Conservation (phyloP, 129 eudicot genomes). For the Erigeron canadensis region DNA sequence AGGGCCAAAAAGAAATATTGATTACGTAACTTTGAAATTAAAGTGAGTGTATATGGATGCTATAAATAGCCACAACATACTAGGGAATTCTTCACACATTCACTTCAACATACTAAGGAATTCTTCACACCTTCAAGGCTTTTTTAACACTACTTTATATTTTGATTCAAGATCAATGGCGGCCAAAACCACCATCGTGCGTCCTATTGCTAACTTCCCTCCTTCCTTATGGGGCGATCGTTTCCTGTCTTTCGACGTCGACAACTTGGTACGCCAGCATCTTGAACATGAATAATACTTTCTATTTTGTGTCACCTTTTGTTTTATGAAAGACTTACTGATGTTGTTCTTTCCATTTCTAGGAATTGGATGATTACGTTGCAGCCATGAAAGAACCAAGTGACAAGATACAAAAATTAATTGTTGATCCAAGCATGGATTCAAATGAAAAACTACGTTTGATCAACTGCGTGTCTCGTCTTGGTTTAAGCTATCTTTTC, state of each 20-base stretch:
- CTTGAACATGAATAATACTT: too few relatives aligned
- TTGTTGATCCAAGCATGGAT: neutral
- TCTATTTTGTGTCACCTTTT: too few relatives aligned
- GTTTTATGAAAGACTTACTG: too few relatives aligned
- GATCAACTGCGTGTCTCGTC: too few relatives aligned
- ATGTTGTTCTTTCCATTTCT: neutral
- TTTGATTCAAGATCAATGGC: too few relatives aligned
- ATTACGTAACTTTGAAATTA: too few relatives aligned
- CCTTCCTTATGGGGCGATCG: conserved; percentile 5
- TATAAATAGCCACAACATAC: too few relatives aligned
- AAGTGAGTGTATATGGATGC: too few relatives aligned
- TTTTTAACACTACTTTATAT: neutral
- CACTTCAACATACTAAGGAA: too few relatives aligned
- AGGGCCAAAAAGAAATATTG: too few relatives aligned
- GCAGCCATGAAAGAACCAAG: conserved; percentile 1
- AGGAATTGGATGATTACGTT: neutral
- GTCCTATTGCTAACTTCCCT: neutral
- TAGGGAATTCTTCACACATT: too few relatives aligned
- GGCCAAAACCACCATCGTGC: neutral
- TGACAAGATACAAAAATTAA: neutral
- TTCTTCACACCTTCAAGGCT: too few relatives aligned
- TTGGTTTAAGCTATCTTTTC: neutral
- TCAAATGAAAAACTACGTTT: neutral
- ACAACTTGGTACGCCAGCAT: neutral
- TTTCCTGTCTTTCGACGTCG: neutral